Conservation (phyloP, 495 filamentous ascomycete genomes). For the Talaromyces stipitatus region DNA sequence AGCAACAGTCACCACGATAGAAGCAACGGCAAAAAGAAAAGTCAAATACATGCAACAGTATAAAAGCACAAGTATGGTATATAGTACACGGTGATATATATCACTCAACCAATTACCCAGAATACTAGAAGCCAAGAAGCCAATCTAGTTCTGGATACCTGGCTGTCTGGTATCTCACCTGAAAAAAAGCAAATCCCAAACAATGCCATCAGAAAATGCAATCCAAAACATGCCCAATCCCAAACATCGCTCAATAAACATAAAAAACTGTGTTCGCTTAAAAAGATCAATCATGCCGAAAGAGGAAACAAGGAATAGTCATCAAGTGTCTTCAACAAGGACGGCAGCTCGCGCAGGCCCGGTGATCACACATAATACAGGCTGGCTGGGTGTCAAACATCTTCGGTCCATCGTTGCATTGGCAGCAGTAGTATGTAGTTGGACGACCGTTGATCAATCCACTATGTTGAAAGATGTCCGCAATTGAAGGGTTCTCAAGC, state of each 20-base stretch:
- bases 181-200: not conserved
- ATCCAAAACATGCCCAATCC: not conserved
- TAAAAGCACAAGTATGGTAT: constrained; percentile 7
- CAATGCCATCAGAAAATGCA: not conserved
- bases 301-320: not conserved
- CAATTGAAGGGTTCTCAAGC: constrained; percentile 1
- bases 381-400: constrained; percentile 23
- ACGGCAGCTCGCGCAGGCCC: constrained; percentile 12
- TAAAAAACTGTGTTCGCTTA: not conserved
- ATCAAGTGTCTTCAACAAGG: not conserved
- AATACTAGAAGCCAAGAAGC: not conserved
- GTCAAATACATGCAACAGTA: constrained; percentile 7
- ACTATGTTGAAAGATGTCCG: not conserved
- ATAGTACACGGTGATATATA: constrained; percentile 1
- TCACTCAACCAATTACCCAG: not conserved
- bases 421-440: constrained; percentile 25
- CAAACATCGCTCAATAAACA: not conserved
- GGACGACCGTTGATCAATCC: not conserved
- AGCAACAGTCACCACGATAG: not conserved
- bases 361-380: constrained; percentile 28
- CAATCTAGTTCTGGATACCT: not conserved
- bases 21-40: not conserved
- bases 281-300: not conserved
- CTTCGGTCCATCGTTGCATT: constrained; percentile 34
- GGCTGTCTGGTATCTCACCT: not conserved